Conservation (phyloP, 1,139 yeast genomes). For the Geotrichum restrictum region DNA sequence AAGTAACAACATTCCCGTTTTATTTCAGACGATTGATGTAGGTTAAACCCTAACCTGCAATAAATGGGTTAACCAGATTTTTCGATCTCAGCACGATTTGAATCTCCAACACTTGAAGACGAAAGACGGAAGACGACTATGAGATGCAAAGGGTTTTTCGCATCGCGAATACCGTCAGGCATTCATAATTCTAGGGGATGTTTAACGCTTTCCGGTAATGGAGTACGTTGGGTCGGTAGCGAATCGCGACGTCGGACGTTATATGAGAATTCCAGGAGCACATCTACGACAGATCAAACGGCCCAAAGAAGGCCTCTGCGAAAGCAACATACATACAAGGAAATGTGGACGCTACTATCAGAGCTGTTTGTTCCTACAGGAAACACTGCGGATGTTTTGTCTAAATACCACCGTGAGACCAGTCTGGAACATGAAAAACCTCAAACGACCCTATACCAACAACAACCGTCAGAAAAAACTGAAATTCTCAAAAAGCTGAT, state of each 20-base stretch:
- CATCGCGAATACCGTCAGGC: too few relatives aligned
- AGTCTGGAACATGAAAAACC: neutral
- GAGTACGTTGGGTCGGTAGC: too few relatives aligned
- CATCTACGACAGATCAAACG: neutral
- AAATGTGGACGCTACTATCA: conserved; percentile 6
- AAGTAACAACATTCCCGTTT: neutral
- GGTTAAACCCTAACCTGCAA: conserved; percentile 4
- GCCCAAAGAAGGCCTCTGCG: neutral
- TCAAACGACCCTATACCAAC: neutral
- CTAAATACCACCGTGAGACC: neutral
- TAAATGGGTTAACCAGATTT: neutral
- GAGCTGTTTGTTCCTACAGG: conserved; percentile 1
- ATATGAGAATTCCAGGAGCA: too few relatives aligned
- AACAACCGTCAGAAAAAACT: neutral
- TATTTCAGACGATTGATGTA: conserved; percentile 3
- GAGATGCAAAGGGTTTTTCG: too few relatives aligned
- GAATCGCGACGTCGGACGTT: too few relatives aligned
- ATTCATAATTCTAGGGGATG: too few relatives aligned
- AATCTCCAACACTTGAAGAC: neutral
- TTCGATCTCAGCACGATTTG: neutral
- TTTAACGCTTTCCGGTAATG: too few relatives aligned
- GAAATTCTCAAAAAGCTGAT: neutral
- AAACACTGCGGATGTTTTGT: neutral
- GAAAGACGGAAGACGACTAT: neutral
- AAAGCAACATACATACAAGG: conserved; percentile 1